Conservation (phyloP, 768 basidiomycete genomes). For the Hygrocybe coccinea region DNA sequence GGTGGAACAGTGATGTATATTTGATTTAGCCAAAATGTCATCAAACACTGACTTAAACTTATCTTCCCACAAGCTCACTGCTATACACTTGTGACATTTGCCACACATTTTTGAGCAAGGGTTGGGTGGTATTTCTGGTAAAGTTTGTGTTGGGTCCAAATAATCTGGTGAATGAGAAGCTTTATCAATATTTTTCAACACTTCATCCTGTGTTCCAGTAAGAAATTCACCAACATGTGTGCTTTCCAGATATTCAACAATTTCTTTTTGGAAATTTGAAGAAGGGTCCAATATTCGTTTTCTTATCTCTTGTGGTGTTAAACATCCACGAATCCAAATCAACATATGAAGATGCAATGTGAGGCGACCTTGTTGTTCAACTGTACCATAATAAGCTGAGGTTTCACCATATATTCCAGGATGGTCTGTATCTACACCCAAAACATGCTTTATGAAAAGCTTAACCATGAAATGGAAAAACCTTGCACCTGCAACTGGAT, state of each 20-base stretch:
- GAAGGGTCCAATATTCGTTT: conserved; percentile 20
- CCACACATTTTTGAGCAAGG: conserved; percentile 10
- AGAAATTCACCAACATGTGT: conserved; percentile 27
- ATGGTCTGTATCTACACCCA: conserved; percentile 17
- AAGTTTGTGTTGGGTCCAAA: conserved; percentile 18
- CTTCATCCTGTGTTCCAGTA: conserved; percentile 22
- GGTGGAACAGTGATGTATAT: conserved; percentile 26
- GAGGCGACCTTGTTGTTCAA: conserved; percentile 35
- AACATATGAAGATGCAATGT: conserved; percentile 37
- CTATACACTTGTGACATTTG: conserved; percentile 6
- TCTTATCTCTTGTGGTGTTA: conserved; percentile 32
- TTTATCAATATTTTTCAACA: conserved; percentile 8
- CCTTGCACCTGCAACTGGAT: conserved; percentile 27
- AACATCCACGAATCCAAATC: conserved; percentile 30
- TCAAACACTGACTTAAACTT: conserved; percentile 18
- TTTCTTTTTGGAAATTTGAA: conserved; percentile 14
- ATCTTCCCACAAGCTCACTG: conserved; percentile 14
- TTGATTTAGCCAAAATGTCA: conserved; percentile 24
- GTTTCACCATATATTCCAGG: conserved; percentile 28
- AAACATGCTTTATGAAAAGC: conserved; percentile 22
- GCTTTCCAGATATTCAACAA: conserved; percentile 24
- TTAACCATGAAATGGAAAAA: conserved; percentile 26
- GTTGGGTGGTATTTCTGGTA: conserved; percentile 19
- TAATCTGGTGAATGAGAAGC: conserved; percentile 5
- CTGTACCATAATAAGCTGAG: conserved; percentile 27